A percentile compares a stretch with the other conserved stretches of the same genome.
phyloP scores from a whole-genome alignment of 257 asterid genomes.

The Verbena officinalis region DNA sequence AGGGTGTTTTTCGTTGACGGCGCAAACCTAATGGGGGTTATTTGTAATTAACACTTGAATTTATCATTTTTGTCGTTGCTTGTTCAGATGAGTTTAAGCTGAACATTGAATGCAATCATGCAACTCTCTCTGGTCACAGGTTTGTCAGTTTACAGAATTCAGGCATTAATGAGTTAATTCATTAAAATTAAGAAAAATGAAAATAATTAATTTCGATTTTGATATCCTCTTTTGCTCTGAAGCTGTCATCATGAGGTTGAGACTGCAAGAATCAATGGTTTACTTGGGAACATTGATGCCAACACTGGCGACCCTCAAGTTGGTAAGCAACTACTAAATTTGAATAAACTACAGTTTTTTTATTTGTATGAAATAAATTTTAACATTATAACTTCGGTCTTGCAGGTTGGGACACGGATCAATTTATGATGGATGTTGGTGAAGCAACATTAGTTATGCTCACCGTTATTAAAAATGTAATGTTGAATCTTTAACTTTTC shows the following conservation, averaged over 20 bases:
- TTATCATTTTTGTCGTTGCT: neutral
- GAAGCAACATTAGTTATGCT: slow-evolving; percentile 96
- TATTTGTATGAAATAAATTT: neutral
- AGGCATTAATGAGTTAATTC: too few species aligned
- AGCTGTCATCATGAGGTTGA: slow-evolving; percentile 96
- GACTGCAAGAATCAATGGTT: slow-evolving; percentile 96
- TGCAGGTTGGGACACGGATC: slow-evolving; percentile 99
- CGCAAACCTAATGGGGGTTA: too few species aligned
- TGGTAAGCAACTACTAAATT: slow-evolving; percentile 54
- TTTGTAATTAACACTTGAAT: too few species aligned
- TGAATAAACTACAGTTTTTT: neutral
- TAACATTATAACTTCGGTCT: slow-evolving; percentile 1
- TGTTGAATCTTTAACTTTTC: slow-evolving; percentile 1
- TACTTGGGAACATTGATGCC: slow-evolving; percentile 93
- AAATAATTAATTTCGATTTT: too few species aligned
- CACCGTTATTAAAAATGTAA: slow-evolving; percentile 77
- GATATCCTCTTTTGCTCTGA: neutral
- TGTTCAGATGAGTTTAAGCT: slow-evolving; percentile 83
- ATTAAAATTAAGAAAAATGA: too few species aligned
- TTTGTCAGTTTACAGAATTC: slow-evolving; percentile 24
- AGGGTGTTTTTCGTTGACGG: too few species aligned
- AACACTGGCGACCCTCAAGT: slow-evolving; percentile 94
- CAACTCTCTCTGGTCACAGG: slow-evolving; percentile 98
- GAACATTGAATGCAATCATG: slow-evolving; percentile 98
- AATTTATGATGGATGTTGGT: slow-evolving; percentile 88